Base-by-base conservation (phyloP, 2,329 filamentous ascomycete species). In the Paecilomyces formosus region DNA sequence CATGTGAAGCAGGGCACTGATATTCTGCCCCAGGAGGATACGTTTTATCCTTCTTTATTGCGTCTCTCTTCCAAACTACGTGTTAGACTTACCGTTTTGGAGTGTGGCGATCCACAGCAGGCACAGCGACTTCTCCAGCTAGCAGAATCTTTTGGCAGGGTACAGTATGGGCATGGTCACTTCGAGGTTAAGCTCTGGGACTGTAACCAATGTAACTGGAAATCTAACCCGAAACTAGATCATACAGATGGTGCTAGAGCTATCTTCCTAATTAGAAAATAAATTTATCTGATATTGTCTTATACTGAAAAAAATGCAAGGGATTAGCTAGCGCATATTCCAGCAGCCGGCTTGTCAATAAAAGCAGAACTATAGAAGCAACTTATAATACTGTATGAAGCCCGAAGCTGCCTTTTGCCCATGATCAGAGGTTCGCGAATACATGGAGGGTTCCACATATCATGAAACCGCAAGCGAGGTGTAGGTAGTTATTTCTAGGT, bases 21-120 rank as follows among this genome's bases (percentile, higher is more conserved):
- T 31, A 11, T 2, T 39, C 26, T 15, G 55, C 45, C 33, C 8
- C 65, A 58, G 3, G 72, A 72, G 31, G 74, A 76, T 62, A 58
- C 68, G 3, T 76, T 76, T 57, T 76, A 75, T 59, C 61, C 66
- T 12, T 63, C 59, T 7, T 67, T 76, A n/a, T 56, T 74, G n/a
- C 55, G 54, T 2, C 55, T 74, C 5, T 64, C 66, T 2, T 59
- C 59, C 8, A 62, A 61, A 22, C 50, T 72, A n/a, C 58, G 50
- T 33, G 61, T 67, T 3, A 68, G 64, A 35, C 56, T 75, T 11
- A 65, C 66, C 1, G 66, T 76, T 7, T 57, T 76, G 11, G 74
- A 76, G 59, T 76, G 74, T 58, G 74, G 74, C 4, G 69, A 70
- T 62, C 58, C 59, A 24, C 45, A 53, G 31, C 74, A 76, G 54